Percentiles rank a stretch among this genome's conserved stretches.
phyloP scores from a whole-genome alignment of 1,284 basidiomycete genomes.

The Apiotrichum montevideense region DNA sequence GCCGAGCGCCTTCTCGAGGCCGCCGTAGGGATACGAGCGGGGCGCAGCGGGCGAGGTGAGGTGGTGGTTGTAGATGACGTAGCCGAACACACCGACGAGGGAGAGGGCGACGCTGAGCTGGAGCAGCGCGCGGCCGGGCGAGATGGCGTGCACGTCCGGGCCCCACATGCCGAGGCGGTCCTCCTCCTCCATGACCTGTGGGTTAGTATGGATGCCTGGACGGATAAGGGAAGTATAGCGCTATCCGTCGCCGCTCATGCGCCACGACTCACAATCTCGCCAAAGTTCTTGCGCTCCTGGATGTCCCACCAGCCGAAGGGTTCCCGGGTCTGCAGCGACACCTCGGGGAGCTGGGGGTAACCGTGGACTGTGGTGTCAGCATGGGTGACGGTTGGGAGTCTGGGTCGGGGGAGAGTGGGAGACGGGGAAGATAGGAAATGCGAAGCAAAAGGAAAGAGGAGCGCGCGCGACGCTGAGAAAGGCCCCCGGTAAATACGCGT shows the following conservation, averaged over 20 bases:
- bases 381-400: background rate
- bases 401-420: background rate
- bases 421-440: background rate
- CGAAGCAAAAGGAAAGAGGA: too few species aligned
- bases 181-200: constrained; percentile 75
- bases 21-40: constrained; percentile 42
- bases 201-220: constrained; percentile 1
- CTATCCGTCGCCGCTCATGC: too few species aligned
- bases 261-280: constrained; percentile 60
- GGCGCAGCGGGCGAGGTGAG: constrained; percentile 31
- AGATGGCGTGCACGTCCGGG: constrained; percentile 57
- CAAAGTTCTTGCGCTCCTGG: constrained; percentile 76
- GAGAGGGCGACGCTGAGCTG: constrained; percentile 5
- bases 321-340: constrained; percentile 61
- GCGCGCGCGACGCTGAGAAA: too few species aligned
- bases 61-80: constrained; percentile 26
- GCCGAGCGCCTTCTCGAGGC: constrained; percentile 43
- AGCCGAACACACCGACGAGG: constrained; percentile 30
- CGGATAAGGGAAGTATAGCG: too few species aligned
- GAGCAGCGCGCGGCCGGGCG: constrained; percentile 29
- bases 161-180: constrained; percentile 84
- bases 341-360: constrained; percentile 69
- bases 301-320: constrained; percentile 74
- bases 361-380: constrained; percentile 48
- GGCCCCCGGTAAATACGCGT: too few species aligned